Evolutionary conservation across 2,329 filamentous ascomycete genomes (phyloP), one percentile per base, ranked within the genome.

Genomic region (Fusarium sp.): DNA sequence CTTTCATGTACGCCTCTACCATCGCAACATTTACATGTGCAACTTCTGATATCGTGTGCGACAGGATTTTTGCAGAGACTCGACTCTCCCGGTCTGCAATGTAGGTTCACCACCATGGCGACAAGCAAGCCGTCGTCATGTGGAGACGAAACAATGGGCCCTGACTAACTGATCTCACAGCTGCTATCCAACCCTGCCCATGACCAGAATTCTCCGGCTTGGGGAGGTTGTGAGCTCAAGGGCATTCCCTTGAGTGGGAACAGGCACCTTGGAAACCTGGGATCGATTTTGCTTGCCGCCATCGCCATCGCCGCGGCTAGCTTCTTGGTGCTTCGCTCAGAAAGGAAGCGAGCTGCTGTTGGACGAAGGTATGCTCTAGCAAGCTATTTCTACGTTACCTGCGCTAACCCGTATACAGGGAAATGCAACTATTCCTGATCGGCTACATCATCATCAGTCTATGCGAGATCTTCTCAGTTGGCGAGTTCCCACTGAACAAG

Each of bases 401-500:
- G 12, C 20, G 17, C 27, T 30, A 27, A 69, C 72, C 76, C 50
- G 77, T 63, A 52, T 9, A 64, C 80, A 97, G 97, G 83, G 97
- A 99, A 84, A 98, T 99, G 90, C 97, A 99, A 87, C 80, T 98
- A 37, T 98, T 99, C 85, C 90, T 99, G 60, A 72, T 94, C 47
- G 92, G 93, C 60, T 99, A 95, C 82, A 93, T 97, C 66, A 84
- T 98, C 68, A 91, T 98, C 70, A 91, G 94, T 78, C 94, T 99
- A 79, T 98, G 95, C 84, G 97, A 98, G 83, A 98, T 99, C 79
- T 98, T 99, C 85, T 95, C 95, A 0, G 91, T 98, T 38, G 97
- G 97, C 76, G 94, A 92, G 33, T 96, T 99, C 79, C 95, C 96
- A 4, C 85, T 98, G 22, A 86, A 90, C 37, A 85, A 87, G 62